Evolutionary conservation across 805 yeast genomes (phyloP), one percentile per base, ranked within the genome.

Genomic region (Schwanniomyces vanrijiae): DNA sequence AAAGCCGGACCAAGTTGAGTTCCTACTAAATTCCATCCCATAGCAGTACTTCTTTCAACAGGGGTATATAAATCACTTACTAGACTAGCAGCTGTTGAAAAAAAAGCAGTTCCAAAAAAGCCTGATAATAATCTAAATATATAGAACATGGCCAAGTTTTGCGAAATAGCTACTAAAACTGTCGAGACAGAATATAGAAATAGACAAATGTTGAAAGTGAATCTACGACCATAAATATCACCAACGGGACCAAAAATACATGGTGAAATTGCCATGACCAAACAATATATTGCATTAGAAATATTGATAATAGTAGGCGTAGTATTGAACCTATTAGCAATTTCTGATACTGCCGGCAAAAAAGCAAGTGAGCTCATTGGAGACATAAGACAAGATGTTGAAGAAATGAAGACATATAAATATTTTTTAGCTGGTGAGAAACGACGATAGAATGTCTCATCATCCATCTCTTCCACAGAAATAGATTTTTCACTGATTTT

Each of bases 201-300:
- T 1, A 73, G 51, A 49, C 82, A 76, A 3, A 68, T 45, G 13
- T 80, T 42, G 54, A 81, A 73, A 13, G 74, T 58, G 13, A 66
- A 60, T 47, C 75, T 65, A 40, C 81, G 62, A 1, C 86, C 86
- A 53, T 80, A 81, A 1, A 77, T 65, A 42, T 78, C 76, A 14
- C 77, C 72, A 43, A 77, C 58, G 4, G 85, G 84, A 0, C 76
- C 68, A 45, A 74, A 61, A 3, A 79, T 25, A 50, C 80, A 70
- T 2, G 84, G 83, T 2, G 83, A 75, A 1, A 75, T 40, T 4
- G 81, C 77, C 83, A 81, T 80, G 52, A 75, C 68, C 3, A 78
- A 49, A 56, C 74, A 74, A 56, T 74, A 78, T 8, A 75, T 62
- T 2, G 82, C 83, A 53, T 74, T 77, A 5, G 83, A 67, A 5